phyloP scores from a whole-genome alignment of 2,329 filamentous ascomycete genomes.

The Macroventuria anomochaeta region DNA sequence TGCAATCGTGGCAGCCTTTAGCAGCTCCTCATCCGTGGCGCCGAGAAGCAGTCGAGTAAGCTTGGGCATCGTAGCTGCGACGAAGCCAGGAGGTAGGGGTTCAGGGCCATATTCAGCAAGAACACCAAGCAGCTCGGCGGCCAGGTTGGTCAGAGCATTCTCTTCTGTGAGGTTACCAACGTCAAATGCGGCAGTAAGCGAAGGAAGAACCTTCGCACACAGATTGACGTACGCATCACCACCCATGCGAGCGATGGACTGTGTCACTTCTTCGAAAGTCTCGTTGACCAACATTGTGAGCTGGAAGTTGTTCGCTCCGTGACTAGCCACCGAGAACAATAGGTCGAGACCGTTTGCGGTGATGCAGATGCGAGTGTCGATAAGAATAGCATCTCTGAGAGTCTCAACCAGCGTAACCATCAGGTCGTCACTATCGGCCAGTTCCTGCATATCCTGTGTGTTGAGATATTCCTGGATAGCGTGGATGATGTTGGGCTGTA shows the following conservation, averaged over 20 bases:
- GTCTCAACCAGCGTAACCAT: slow-evolving; percentile 89
- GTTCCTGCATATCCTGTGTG: slow-evolving; percentile 78
- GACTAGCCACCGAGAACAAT: slow-evolving; percentile 86
- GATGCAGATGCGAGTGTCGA: slow-evolving; percentile 78
- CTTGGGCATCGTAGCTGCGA: slow-evolving; percentile 85
- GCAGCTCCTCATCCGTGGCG: slow-evolving; percentile 84
- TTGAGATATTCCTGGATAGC: slow-evolving; percentile 76
- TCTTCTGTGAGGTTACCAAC: slow-evolving; percentile 85
- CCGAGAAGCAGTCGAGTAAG: slow-evolving; percentile 81
- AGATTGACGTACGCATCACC: slow-evolving; percentile 75
- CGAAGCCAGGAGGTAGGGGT: slow-evolving; percentile 85
- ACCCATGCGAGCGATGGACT: slow-evolving; percentile 68
- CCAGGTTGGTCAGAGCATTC: slow-evolving; percentile 82
- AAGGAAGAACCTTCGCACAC: slow-evolving; percentile 85
- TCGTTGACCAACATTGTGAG: slow-evolving; percentile 87
- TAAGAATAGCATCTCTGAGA: slow-evolving; percentile 78
- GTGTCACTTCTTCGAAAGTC: slow-evolving; percentile 86
- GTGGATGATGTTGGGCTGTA: slow-evolving; percentile 67
- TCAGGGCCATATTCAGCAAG: slow-evolving; percentile 83
- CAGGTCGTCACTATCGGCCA: slow-evolving; percentile 89
- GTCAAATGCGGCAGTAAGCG: slow-evolving; percentile 86
- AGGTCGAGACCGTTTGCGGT: slow-evolving; percentile 78
- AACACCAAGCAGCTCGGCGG: slow-evolving; percentile 81
- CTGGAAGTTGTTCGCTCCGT: slow-evolving; percentile 89
- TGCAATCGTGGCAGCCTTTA: slow-evolving; percentile 83